Percentiles rank a stretch among this genome's conserved stretches.
phyloP scores from a whole-genome alignment of 768 basidiomycete genomes.

The Trametes coccinea region DNA sequence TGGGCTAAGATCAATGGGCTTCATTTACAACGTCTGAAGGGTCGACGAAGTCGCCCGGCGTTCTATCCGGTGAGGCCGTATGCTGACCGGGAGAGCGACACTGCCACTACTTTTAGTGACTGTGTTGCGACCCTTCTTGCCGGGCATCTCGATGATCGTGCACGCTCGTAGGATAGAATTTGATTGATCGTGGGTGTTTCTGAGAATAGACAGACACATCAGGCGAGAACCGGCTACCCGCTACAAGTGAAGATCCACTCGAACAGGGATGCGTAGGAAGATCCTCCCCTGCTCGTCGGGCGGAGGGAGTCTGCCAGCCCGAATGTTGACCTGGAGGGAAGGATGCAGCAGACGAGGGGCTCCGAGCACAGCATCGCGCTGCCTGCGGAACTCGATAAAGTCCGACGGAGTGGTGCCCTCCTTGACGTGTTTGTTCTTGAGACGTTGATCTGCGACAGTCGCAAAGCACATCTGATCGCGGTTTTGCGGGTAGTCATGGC shows the following conservation, averaged over 20 bases:
- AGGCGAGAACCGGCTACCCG: not conserved
- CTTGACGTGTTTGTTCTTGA: conserved; percentile 34
- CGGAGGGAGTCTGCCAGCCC: conserved; percentile 36
- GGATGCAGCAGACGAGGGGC: conserved; percentile 39
- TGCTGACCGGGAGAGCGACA: conserved; percentile 1
- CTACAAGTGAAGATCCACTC: conserved; percentile 13
- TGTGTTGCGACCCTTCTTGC: conserved; percentile 5
- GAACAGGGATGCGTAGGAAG: conserved; percentile 31
- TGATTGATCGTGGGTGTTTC: not conserved
- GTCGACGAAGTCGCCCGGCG: too few species aligned
- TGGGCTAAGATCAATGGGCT: not conserved
- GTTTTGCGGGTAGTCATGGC: conserved; percentile 41
- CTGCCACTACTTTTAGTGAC: conserved; percentile 3
- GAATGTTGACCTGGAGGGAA: conserved; percentile 39
- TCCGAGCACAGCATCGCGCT: conserved; percentile 36
- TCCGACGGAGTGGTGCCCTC: conserved; percentile 29
- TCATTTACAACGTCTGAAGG: not conserved
- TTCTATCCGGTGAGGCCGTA: not conserved
- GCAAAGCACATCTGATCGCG: conserved; percentile 31
- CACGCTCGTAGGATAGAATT: not conserved
- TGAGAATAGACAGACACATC: not conserved
- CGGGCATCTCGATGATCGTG: not conserved
- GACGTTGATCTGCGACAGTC: conserved; percentile 38
- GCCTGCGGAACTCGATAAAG: conserved; percentile 35
- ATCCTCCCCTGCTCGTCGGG: conserved; percentile 28